These are phyloP conservation scores for Cymbidium sinense DNA, from an alignment of 106 monocot genomes.

Conservation along the genomic window DNA sequence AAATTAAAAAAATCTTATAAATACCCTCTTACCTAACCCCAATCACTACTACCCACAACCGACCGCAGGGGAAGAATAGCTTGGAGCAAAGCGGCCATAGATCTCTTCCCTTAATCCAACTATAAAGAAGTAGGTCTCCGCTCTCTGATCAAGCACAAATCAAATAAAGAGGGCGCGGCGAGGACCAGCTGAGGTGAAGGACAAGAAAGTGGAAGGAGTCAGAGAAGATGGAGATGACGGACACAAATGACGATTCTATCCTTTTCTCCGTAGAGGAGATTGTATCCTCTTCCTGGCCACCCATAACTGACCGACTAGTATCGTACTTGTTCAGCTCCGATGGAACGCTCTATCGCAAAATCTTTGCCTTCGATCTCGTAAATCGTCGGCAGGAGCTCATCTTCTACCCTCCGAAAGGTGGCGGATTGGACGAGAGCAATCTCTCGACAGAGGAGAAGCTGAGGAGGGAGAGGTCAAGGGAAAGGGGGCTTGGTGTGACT, in stretches of 20 bases:
- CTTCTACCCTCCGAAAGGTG: conserved; percentile 69
- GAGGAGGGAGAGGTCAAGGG: too few relatives aligned
- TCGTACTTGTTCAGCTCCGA: conserved; percentile 64
- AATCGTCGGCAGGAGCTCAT: conserved; percentile 42
- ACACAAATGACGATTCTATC: too few relatives aligned
- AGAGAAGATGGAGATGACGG: conserved; percentile 23
- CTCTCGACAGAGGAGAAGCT: too few relatives aligned
- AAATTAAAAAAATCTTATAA: too few relatives aligned
- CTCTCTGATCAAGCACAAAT: conserved; percentile 17
- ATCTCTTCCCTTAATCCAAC: conserved; percentile 1
- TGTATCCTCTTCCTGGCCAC: conserved; percentile 64
- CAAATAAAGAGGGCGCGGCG: neutral
- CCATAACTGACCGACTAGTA: conserved; percentile 57
- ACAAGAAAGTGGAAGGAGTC: neutral
- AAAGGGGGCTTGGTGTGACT: too few relatives aligned
- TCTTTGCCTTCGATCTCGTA: conserved; percentile 45
- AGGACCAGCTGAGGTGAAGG: conserved; percentile 13
- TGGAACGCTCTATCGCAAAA: too few relatives aligned
- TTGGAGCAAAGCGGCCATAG: neutral
- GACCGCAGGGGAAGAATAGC: neutral
- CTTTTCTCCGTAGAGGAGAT: conserved; percentile 64
- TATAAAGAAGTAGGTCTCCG: neutral
- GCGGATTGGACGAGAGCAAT: conserved; percentile 78
- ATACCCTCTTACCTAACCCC: too few relatives aligned
- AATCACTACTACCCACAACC: too few relatives aligned